Base-by-base conservation (phyloP, 441 rosid genomes). In the Lepidium campestre region DNA sequence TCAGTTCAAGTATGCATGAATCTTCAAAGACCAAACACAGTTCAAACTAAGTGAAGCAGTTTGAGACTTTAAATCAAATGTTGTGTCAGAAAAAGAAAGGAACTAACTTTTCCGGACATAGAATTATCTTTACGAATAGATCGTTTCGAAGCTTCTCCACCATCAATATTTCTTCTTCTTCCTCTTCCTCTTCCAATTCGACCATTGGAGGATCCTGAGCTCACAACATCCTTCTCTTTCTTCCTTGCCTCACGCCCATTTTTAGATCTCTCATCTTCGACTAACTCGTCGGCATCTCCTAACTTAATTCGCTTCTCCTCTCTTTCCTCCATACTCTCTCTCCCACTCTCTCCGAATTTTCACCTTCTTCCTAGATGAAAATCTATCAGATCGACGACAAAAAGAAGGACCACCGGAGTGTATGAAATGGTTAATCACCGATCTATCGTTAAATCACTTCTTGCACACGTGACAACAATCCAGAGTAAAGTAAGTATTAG, bases 281-380 rank as follows among this genome's bases (percentile, higher is more conserved):
- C 1, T 0, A 17, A 41, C 19, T 42, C 62, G 31, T 62, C 70
- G 18, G 70, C 2, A 49, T 57, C 65, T 15, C 2, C 70, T 39
- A 13, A 32, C 17, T 58, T 63, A 31, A 29, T 20, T 39, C 59
- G 70, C 32, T 70, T 70, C 12, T 17, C 47, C 9, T 8, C 42
- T 6, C 14, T 60, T 12, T 14, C 20, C 58, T 71, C 75, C 75
- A 62, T 62, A n/a, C 12, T 6, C 25, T 44, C 57, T 20, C n/a
- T 20, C 32, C 9, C 15, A 27, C 29, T 27, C 23, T 22, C 6
- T 27, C 6, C 7, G 6, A 27, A 27, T 0, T 27, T 5, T 27
- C 7, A 27, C 29, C 29, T 27, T 27, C 29, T 27, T n/a, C n/a
- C n/a, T 4, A 27, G 29, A 27, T 5, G 4, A 6, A 5, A 7